A percentile compares a stretch with the other conserved stretches of the same genome.
Evolutionary conservation across 2,329 filamentous ascomycete genomes (phyloP).

Genomic region (Aspergillus pseudoglaucus): DNA sequence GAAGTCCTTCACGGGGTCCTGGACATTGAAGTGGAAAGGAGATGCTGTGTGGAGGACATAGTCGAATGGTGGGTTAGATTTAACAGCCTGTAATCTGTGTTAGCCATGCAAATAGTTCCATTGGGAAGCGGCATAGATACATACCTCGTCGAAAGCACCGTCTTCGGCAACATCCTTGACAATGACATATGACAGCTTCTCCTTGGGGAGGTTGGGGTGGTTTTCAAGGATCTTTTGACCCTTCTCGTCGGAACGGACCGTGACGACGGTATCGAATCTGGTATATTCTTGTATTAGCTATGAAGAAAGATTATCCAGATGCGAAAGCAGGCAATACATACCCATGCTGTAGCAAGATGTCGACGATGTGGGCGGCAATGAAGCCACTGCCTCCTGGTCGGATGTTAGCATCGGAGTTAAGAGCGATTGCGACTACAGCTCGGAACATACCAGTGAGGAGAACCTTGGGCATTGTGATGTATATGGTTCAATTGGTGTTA

Average conservation of each 20-base stretch:
- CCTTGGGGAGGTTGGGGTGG: constrained; percentile 46
- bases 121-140: background rate
- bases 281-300: constrained; percentile 7
- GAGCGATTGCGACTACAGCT: background rate
- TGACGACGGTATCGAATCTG: constrained; percentile 57
- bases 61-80: constrained; percentile 60
- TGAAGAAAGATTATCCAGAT: background rate
- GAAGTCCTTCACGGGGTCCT: constrained; percentile 60
- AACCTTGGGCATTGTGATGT: constrained; percentile 32
- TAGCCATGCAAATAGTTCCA: background rate
- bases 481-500: background rate
- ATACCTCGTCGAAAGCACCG: constrained; percentile 60
- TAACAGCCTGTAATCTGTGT: constrained; percentile 39
- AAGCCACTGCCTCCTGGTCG: constrained; percentile 55
- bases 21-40: constrained; percentile 66
- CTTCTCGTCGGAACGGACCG: constrained; percentile 56
- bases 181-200: constrained; percentile 58
- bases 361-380: constrained; percentile 59
- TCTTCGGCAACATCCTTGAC: constrained; percentile 66
- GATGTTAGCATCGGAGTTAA: constrained; percentile 8
- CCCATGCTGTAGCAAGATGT: constrained; percentile 51
- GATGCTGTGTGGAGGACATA: constrained; percentile 68
- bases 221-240: constrained; percentile 54
- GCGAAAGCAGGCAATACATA: constrained; percentile 11
- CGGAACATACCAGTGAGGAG: constrained; percentile 28